These are phyloP conservation scores for Penicillium paxilli DNA, from an alignment of 495 filamentous ascomycete species.

Conservation along the genomic window DNA sequence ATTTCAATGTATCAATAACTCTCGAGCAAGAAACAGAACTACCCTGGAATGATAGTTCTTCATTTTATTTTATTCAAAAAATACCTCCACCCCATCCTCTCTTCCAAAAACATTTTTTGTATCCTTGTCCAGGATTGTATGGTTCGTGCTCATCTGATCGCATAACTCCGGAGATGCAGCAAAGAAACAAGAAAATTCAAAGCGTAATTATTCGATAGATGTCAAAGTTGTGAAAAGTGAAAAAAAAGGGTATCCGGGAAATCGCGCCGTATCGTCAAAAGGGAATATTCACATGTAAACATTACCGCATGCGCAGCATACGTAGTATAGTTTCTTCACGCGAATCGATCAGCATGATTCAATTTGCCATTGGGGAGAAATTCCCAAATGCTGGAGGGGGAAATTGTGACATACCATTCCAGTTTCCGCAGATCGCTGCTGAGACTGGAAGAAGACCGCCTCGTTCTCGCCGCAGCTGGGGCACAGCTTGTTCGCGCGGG, in stretches of 20 bases:
- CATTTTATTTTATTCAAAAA: not conserved
- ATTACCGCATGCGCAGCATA: conserved; percentile 88
- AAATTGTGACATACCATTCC: conserved; percentile 71
- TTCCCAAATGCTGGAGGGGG: not conserved
- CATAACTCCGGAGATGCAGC: conserved; percentile 32
- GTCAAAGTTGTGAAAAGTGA: not conserved
- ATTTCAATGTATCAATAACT: conserved; percentile 36
- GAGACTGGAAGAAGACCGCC: conserved; percentile 97
- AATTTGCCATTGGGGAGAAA: not conserved
- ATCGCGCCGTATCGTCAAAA: conserved; percentile 23
- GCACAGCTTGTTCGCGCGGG: conserved; percentile 78
- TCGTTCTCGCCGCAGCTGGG: conserved; percentile 81
- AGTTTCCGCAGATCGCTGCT: conserved; percentile 92
- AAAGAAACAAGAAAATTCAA: conserved; percentile 12
- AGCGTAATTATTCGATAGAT: not conserved
- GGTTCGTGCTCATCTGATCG: conserved; percentile 6
- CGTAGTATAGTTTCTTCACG: conserved; percentile 90
- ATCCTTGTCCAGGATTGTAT: not conserved
- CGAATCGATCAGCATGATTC: not conserved
- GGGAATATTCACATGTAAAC: conserved; percentile 65
- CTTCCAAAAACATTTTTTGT: no score
- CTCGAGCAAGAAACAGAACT: not conserved
- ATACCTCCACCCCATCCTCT: no score
- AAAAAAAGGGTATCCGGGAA: conserved; percentile 38
- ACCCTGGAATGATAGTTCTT: no score